Evolutionary conservation across 116 monocot genomes (phyloP), one percentile per base, ranked within the genome.

Genomic region (Cymodocea nodosa): DNA sequence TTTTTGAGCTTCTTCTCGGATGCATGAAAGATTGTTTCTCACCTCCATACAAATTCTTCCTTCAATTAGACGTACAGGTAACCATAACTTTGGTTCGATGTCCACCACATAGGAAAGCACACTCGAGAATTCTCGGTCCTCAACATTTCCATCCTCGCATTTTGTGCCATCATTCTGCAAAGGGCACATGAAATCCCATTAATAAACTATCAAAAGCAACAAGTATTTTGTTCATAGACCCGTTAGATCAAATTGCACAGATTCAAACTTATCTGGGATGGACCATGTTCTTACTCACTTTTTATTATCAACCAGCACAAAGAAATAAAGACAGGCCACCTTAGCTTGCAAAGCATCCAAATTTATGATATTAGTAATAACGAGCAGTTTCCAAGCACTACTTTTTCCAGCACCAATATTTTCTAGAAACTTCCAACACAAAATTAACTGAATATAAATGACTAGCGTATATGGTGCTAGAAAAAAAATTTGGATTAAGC

Each of bases 31-130:
- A 68, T 90, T 90, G 15, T 17, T 74, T 78, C 85, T 87, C 5
- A 95, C 69, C 64, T 95, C 90, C 48, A 52, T 87, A 57, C 87
- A 77, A 58, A 95, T 39, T 70, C 83, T 90, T 56, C 90, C 87
- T 83, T 90, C 95, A 65, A 95, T 67, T 23, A 95, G 74, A 53
- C 72, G 77, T 14, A 90, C 85, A 25, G 95, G 95, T 30, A 95
- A 64, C 95, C 87, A 84, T 15, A 85, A 73, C 72, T 90, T 95
- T 17, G 95, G 95, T 53, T 90, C 90, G 58, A 95, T 64, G 56
- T 90, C 85, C 60, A 95, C 85, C n/a, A 63, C 35, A 70, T 90
- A 95, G 8, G 81, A 80, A 50, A 90, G 78, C 35, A 77, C 76
- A 14, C 85, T 90, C 56, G 49, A 68, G 55, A 77, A 78, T 52